A percentile compares a stretch with the other conserved stretches of the same genome.
phyloP scores from a whole-genome alignment of 2,329 filamentous ascomycete species.

The Fusarium udum region DNA sequence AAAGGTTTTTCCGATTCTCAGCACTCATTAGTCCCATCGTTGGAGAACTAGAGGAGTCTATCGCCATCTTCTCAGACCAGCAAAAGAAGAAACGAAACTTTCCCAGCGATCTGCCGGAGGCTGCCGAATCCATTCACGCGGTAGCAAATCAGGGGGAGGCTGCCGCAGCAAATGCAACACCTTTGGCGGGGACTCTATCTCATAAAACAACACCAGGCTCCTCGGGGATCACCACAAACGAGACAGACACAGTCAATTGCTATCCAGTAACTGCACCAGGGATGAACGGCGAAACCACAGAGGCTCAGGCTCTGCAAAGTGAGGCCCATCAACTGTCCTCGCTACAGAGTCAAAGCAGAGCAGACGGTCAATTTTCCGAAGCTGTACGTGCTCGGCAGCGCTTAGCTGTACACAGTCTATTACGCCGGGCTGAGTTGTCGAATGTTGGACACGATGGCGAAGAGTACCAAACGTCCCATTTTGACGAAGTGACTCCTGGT shows the following conservation, averaged over 20 bases:
- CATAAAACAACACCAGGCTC: not conserved
- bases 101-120: accelerated
- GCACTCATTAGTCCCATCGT: not conserved
- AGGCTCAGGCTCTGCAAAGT: not conserved
- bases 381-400: not conserved
- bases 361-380: not conserved
- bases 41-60: not conserved
- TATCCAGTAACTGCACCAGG: not conserved
- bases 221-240: not conserved
- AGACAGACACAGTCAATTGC: not conserved
- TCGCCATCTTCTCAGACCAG: not conserved
- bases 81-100: not conserved
- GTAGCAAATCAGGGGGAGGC: not conserved
- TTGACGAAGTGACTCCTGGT: not conserved
- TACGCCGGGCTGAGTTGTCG: not conserved
- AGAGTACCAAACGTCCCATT: not conserved
- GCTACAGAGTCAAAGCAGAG: not conserved
- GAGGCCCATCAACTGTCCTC: not conserved
- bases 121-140: not conserved
- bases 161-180: not conserved
- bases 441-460: not conserved
- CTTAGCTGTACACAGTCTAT: not conserved
- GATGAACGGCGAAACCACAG: not conserved
- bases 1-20: not conserved
- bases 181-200: not conserved